A percentile compares a stretch with the other conserved stretches of the same genome.
These are phyloP conservation scores for Mycena galericulata DNA, from an alignment of 768 basidiomycete genomes.

Conservation along the genomic window DNA sequence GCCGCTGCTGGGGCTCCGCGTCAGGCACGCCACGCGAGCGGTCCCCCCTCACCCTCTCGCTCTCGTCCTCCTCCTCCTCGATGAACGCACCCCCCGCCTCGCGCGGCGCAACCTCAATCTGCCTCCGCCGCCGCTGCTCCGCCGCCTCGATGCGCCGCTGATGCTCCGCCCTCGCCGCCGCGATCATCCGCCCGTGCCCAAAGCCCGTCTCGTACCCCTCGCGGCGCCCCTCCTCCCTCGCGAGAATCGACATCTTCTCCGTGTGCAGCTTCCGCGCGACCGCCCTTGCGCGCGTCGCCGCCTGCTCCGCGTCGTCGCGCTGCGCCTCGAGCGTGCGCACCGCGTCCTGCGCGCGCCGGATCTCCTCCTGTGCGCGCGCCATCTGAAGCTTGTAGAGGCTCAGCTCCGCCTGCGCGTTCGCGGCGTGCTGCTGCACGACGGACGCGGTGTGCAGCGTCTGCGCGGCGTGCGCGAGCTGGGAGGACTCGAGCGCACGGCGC, in stretches of 20 bases:
- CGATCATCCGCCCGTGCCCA: constrained; percentile 56
- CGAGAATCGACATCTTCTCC: constrained; percentile 60
- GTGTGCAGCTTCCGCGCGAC: constrained; percentile 67
- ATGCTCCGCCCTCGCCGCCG: constrained; percentile 15
- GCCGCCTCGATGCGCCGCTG: background rate
- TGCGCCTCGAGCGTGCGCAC: constrained; percentile 21
- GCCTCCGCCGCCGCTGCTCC: background rate
- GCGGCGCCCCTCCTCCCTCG: constrained; percentile 67
- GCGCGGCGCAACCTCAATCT: background rate
- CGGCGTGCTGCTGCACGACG: constrained; percentile 15
- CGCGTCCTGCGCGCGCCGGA: constrained; percentile 6
- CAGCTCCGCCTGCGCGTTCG: constrained; percentile 25
- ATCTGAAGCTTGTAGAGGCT: constrained; percentile 15
- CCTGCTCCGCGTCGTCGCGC: constrained; percentile 39
- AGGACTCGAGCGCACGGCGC: constrained; percentile 13
- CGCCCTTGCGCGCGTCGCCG: constrained; percentile 56
- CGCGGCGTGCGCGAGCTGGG: constrained; percentile 6
- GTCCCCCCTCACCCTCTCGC: background rate
- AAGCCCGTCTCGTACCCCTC: constrained; percentile 61
- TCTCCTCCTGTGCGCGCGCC: constrained; percentile 19
- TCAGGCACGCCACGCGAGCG: background rate
- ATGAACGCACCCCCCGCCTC: constrained; percentile 18
- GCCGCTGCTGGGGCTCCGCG: background rate
- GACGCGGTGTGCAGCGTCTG: constrained; percentile 6
- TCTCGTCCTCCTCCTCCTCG: constrained; percentile 7